These are phyloP conservation scores for Ilyonectria mors-panacis DNA, from an alignment of 2,329 filamentous ascomycete species.

Conservation along the genomic window DNA sequence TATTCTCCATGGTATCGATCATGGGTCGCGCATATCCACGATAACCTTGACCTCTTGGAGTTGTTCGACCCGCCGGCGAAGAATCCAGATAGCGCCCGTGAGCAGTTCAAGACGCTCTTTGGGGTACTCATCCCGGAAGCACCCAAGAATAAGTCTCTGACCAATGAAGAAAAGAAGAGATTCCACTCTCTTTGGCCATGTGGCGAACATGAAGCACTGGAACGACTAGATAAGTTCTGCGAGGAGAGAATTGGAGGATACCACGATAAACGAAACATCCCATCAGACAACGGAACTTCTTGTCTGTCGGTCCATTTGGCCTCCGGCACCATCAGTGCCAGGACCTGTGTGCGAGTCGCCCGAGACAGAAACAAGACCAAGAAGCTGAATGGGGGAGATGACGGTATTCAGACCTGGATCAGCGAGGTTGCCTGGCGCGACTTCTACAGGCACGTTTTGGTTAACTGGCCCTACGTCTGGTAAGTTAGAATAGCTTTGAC, in stretches of 20 bases:
- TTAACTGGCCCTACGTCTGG: constrained; percentile 88
- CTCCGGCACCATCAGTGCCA: constrained; percentile 76
- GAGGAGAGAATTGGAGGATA: constrained; percentile 75
- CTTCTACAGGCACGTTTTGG: constrained; percentile 89
- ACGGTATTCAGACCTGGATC: constrained; percentile 82
- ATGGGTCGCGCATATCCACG: constrained; percentile 82
- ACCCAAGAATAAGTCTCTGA: constrained; percentile 75
- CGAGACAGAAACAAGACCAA: constrained; percentile 73
- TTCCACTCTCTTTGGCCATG: constrained; percentile 78
- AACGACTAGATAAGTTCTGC: constrained; percentile 77
- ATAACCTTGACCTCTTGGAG: constrained; percentile 77
- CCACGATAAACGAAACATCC: constrained; percentile 75
- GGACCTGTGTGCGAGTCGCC: constrained; percentile 77
- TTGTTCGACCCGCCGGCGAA: constrained; percentile 65
- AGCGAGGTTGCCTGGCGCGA: constrained; percentile 89
- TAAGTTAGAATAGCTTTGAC: constrained; percentile 53
- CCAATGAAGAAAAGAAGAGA: constrained; percentile 69
- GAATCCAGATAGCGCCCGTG: constrained; percentile 53
- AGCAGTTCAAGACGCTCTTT: constrained; percentile 71
- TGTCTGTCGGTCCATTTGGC: constrained; percentile 80
- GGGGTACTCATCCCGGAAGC: constrained; percentile 71
- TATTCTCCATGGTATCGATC: constrained; percentile 86
- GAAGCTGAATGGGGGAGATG: constrained; percentile 75
- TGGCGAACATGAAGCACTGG: constrained; percentile 80
- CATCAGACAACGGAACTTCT: constrained; percentile 74